These are phyloP conservation scores for Hyphodiscus sp. DNA, from an alignment of 2,329 filamentous ascomycete genomes.

Conservation along the genomic window DNA sequence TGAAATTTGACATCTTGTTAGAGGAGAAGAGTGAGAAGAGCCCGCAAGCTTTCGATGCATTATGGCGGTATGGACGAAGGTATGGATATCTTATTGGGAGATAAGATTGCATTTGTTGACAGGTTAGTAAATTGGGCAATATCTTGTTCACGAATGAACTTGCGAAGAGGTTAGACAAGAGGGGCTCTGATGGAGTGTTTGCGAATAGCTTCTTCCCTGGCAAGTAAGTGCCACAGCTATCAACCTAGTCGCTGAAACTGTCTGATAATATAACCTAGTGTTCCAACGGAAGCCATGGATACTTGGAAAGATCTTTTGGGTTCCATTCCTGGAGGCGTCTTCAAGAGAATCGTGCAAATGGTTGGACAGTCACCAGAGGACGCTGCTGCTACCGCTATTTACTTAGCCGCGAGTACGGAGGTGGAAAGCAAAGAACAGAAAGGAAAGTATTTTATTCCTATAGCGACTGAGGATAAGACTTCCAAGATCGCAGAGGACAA, in stretches of 20 bases:
- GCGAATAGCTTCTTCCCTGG: constrained; percentile 1
- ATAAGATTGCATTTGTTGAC: neutral
- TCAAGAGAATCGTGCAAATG: neutral
- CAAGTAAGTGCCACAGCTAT: neutral
- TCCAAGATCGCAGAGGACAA: neutral
- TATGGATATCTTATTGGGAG: neutral
- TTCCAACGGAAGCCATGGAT: constrained; percentile 3
- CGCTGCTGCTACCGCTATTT: neutral
- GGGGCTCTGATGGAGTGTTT: neutral
- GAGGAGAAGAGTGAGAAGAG: neutral
- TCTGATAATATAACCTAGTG: neutral
- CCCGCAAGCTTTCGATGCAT: neutral
- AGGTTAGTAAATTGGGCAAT: constrained; percentile 1
- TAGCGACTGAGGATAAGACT: constrained; percentile 1
- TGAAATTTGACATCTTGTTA: neutral
- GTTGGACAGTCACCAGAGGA: neutral
- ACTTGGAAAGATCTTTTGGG: constrained; percentile 1
- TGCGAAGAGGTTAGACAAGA: neutral
- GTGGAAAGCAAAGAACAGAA: neutral
- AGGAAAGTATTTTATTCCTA: constrained; percentile 1
- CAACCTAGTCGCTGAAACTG: neutral
- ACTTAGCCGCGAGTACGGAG: neutral
- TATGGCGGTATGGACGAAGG: constrained; percentile 1
- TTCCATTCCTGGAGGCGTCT: neutral
- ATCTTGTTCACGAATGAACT: constrained; percentile 1